These are phyloP conservation scores for Solanum etuberosum DNA, from an alignment of 257 asterid genomes.

Conservation along the genomic window DNA sequence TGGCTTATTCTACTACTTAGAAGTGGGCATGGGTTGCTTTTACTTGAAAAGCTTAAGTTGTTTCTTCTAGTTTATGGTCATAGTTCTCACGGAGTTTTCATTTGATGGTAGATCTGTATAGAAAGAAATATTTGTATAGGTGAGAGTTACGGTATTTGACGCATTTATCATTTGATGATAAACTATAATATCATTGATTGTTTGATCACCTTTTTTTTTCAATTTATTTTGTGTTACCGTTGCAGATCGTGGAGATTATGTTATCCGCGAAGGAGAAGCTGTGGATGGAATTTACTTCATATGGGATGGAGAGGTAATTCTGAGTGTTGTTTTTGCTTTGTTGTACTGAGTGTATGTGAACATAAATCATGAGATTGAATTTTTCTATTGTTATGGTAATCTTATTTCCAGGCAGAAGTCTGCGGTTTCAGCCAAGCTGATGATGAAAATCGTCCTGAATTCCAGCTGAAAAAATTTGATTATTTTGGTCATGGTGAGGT, in stretches of 20 bases:
- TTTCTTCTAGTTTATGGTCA: not conserved
- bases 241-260: conserved; percentile 62
- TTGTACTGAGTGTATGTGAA: not conserved
- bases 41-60: not conserved
- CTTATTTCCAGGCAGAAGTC: conserved; percentile 65
- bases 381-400: not conserved
- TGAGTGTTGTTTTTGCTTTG: conserved; percentile 3
- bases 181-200: not conserved
- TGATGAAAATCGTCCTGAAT: conserved; percentile 50
- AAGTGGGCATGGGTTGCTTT: not conserved
- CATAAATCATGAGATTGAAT: not conserved
- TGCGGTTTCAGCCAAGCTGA: conserved; percentile 53
- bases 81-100: not conserved
- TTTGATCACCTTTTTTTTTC: not conserved
- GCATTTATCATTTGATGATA: not conserved
- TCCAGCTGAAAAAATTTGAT: conserved; percentile 58
- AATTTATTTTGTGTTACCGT: not conserved
- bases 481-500: conserved; percentile 87
- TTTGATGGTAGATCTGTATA: not conserved
- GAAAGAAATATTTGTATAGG: not conserved
- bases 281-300: conserved; percentile 76
- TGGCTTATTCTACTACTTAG: not conserved
- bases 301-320: conserved; percentile 84
- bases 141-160: not conserved
- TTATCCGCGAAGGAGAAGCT: conserved; percentile 76